These are phyloP conservation scores for Ophiosphaerella herpotricha DNA, from an alignment of 2,329 filamentous ascomycete genomes.

Conservation along the genomic window DNA sequence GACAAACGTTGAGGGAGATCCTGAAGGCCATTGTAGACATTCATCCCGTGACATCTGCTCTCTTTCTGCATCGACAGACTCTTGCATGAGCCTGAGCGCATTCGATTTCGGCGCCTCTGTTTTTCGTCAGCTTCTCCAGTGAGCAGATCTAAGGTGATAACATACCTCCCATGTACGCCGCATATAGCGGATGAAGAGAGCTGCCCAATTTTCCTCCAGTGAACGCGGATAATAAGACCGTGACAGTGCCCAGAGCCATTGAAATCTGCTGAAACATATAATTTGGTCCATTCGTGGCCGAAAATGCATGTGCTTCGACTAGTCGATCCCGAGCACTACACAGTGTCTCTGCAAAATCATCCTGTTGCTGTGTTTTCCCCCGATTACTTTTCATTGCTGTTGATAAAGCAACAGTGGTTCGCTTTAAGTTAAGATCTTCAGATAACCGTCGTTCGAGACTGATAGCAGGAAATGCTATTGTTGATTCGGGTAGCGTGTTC, in stretches of 20 bases:
- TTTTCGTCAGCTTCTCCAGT: neutral
- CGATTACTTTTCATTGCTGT: constrained; percentile 20
- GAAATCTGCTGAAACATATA: constrained; percentile 59
- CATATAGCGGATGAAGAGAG: constrained; percentile 46
- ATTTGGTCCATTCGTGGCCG: constrained; percentile 60
- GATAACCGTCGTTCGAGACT: constrained; percentile 32
- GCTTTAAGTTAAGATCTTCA: constrained; percentile 23
- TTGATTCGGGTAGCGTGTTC: constrained; percentile 89
- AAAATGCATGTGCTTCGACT: constrained; percentile 63
- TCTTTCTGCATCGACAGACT: constrained; percentile 57
- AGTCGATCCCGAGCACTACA: constrained; percentile 69
- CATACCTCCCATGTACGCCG: constrained; percentile 46
- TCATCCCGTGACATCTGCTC: constrained; percentile 44
- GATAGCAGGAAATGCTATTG: constrained; percentile 81
- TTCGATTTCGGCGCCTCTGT: constrained; percentile 72
- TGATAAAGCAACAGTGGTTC: constrained; percentile 8
- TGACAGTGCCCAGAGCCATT: constrained; percentile 42
- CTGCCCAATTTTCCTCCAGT: constrained; percentile 32
- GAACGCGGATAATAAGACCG: constrained; percentile 47
- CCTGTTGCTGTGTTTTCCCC: constrained; percentile 27
- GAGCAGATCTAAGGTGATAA: constrained; percentile 5
- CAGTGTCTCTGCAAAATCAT: constrained; percentile 63
- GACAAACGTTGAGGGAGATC: constrained; percentile 34
- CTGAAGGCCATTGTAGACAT: constrained; percentile 47
- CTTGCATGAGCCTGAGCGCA: constrained; percentile 68